These are phyloP conservation scores for Violaceomyces palustris DNA, from an alignment of 1,284 basidiomycete genomes.

Conservation along the genomic window DNA sequence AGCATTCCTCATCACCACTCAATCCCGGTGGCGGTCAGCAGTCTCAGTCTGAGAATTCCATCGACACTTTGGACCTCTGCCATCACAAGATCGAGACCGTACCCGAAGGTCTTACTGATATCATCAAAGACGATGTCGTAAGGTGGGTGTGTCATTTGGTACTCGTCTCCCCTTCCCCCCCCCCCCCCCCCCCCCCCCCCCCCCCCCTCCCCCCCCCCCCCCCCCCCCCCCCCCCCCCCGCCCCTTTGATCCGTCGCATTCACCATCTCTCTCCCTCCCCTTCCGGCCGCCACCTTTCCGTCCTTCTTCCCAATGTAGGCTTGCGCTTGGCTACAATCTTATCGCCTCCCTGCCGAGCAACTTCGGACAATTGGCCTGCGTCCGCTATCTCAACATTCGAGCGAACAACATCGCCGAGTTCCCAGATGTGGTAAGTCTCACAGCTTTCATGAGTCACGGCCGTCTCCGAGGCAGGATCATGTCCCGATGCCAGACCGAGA, in stretches of 20 bases:
- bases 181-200: neutral
- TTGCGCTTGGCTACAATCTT: conserved; percentile 81
- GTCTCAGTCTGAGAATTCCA: neutral
- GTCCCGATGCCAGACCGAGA: too few relatives aligned
- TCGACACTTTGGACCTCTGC: conserved; percentile 42
- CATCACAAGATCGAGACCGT: conserved; percentile 29
- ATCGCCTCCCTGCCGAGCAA: conserved; percentile 73
- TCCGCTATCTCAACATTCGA: conserved; percentile 89
- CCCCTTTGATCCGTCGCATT: neutral
- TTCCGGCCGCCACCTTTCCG: neutral
- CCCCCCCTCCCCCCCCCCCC: neutral
- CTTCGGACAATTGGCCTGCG: conserved; percentile 69
- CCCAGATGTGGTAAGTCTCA: conserved; percentile 71
- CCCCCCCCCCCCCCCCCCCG: too few relatives aligned
- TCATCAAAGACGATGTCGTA: conserved; percentile 35
- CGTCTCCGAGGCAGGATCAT: too few relatives aligned
- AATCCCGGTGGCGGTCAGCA: neutral
- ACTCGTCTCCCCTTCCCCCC: neutral
- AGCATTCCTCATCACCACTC: too few relatives aligned
- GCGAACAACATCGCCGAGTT: conserved; percentile 78
- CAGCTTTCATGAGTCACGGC: neutral
- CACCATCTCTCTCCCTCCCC: neutral
- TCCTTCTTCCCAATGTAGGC: conserved; percentile 56
- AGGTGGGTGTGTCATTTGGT: conserved; percentile 7
- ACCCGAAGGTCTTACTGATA: conserved; percentile 23